Conservation (phyloP, 495 filamentous ascomycete species). For the Penicillium mononematosum region DNA sequence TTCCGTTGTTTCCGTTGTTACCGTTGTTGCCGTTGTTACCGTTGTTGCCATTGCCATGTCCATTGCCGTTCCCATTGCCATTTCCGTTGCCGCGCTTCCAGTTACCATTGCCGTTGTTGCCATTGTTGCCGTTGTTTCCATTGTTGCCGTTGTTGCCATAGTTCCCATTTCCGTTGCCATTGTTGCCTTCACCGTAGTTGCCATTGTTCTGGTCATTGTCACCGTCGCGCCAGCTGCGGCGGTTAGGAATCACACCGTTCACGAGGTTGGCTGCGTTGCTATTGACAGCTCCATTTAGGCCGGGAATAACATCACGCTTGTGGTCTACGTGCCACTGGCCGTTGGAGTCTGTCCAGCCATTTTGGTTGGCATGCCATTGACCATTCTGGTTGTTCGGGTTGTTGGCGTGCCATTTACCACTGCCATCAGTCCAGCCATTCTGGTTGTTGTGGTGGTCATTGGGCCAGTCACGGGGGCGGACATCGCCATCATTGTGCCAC, state of each 20-base stretch:
- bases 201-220: conserved; percentile 14
- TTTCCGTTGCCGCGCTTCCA: too few species aligned
- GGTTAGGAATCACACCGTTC: neutral
- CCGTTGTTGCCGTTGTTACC: conserved; percentile 11
- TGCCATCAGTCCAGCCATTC: conserved; percentile 18
- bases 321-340: conserved; percentile 18
- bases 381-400: conserved; percentile 5
- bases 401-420: conserved; percentile 16
- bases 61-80: too few species aligned
- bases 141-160: neutral
- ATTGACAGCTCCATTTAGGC: conserved; percentile 2
- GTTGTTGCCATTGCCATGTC: conserved; percentile 1
- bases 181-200: neutral
- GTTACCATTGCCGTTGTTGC: neutral
- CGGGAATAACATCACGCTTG: conserved; percentile 17
- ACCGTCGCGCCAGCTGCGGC: conserved; percentile 13
- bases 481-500: conserved; percentile 14
- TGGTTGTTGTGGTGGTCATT: neutral
- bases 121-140: neutral
- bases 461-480: too few species aligned
- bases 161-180: neutral
- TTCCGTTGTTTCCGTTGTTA: too few species aligned
- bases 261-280: neutral
- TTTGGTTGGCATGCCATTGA: conserved; percentile 21
- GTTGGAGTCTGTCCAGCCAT: conserved; percentile 18